These are phyloP conservation scores for Thermochaetoides thermophila DNA, from an alignment of 495 filamentous ascomycete species.

Conservation along the genomic window DNA sequence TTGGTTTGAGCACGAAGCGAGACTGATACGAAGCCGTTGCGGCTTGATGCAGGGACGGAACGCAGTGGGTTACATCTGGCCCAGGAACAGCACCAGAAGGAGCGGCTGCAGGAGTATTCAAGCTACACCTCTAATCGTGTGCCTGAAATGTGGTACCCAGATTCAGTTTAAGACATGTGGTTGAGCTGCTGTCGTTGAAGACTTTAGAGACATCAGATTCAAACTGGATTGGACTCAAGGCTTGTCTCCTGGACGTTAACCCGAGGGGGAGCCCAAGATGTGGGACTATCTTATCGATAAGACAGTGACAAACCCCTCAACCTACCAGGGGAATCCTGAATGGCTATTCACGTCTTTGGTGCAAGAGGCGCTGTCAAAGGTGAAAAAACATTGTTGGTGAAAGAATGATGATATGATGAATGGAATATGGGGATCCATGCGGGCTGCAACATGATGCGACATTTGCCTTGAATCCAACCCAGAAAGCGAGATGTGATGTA, in stretches of 20 bases:
- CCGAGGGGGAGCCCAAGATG: too few species aligned
- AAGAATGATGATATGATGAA: neutral
- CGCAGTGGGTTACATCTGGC: constrained; percentile 1
- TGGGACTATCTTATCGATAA: too few species aligned
- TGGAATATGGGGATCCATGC: neutral
- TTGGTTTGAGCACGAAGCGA: neutral
- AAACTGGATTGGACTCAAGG: too few species aligned
- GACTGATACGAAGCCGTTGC: neutral
- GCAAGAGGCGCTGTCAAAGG: too few species aligned
- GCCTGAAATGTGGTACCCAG: too few species aligned
- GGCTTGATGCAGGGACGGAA: constrained; percentile 1
- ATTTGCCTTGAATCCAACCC: neutral
- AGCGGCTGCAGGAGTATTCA: constrained; percentile 1
- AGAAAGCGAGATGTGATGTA: too few species aligned
- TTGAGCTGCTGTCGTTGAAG: too few species aligned
- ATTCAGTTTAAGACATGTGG: too few species aligned
- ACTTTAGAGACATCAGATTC: too few species aligned
- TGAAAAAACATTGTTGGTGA: neutral
- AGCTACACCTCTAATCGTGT: constrained; percentile 8
- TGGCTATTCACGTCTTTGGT: too few species aligned
- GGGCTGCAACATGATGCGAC: neutral
- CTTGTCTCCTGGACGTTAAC: too few species aligned
- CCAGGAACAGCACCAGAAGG: neutral
- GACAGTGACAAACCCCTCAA: constrained; percentile 1
- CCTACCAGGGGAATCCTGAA: neutral